phyloP scores from a whole-genome alignment of 352 stramenopile species.

The Pythium periplocum region DNA sequence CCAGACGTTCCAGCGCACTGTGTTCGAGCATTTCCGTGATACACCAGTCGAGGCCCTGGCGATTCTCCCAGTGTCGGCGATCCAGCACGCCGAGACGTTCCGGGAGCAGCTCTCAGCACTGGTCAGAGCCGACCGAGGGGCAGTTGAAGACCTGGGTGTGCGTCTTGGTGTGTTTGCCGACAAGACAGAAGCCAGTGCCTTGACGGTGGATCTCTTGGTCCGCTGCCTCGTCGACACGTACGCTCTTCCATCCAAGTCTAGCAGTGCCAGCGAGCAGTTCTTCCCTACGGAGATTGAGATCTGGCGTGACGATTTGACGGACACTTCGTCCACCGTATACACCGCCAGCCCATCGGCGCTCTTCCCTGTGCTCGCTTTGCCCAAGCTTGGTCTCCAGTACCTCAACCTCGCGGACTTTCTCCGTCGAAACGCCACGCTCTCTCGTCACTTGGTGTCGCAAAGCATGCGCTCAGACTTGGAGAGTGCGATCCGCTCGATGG shows the following conservation, averaged over 20 bases:
- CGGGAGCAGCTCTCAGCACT: conserved; percentile 32
- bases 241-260: conserved; percentile 17
- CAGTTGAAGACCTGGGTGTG: conserved; percentile 33
- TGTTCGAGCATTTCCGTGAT: conserved; percentile 39
- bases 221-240: conserved; percentile 58
- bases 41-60: conserved; percentile 51
- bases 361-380: conserved; percentile 74
- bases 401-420: conserved; percentile 94
- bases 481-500: conserved; percentile 70
- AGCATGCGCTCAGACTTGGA: conserved; percentile 86
- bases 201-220: conserved; percentile 39
- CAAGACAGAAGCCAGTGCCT: conserved; percentile 21
- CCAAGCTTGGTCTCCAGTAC: conserved; percentile 95
- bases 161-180: conserved; percentile 43
- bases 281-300: conserved; percentile 88
- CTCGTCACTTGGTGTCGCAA: conserved; percentile 85
- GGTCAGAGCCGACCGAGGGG: conserved; percentile 22
- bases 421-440: conserved; percentile 89
- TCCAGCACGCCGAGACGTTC: conserved; percentile 42
- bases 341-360: conserved; percentile 30
- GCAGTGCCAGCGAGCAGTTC: conserved; percentile 16
- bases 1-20: conserved; percentile 65
- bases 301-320: conserved; percentile 59
- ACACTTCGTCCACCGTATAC: conserved; percentile 21
- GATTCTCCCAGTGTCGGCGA: conserved; percentile 44